Base-by-base conservation (phyloP, 2,329 filamentous ascomycete species). In the Periconia digitata region DNA sequence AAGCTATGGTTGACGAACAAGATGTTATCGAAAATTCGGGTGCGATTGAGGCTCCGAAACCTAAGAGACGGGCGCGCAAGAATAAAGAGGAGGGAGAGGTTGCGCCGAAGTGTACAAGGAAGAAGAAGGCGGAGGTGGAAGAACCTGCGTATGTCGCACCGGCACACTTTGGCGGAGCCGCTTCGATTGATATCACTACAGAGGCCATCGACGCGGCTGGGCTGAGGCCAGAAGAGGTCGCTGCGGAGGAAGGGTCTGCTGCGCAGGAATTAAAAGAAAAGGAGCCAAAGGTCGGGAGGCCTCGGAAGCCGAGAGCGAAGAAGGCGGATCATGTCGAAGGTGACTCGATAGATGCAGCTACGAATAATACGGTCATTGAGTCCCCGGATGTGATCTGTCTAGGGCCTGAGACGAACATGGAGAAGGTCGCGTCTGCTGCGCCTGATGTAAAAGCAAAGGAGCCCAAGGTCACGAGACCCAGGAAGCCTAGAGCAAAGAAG, bases 401-500 rank as follows among this genome's bases (percentile, higher is more conserved):
- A 54, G 53, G 35, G 37, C 48, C 32, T 15, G 39, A 36, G 18
- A 12, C 12, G 50, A 55, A 20, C 21, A 53, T 29, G 32, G 40
- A n/a, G n/a, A n/a, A n/a, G n/a, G n/a, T n/a, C n/a, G n/a, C n/a
- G n/a, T n/a, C 10, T 32, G 27, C 27, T 32, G 27, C 27, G 12
- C 10, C 5, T 32, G 27, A 10, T 32, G 27, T 4, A 4, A 32
- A 32, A 15, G 27, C 27, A 10, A 32, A 32, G 43, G 45, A 61
- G 36, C 50, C 57, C 8, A 66, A 65, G 42, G 41, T 55, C 1
- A 47, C 57, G 4, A 68, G 66, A 46, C 54, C 63, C 37, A 55
- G 64, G 35, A 69, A 69, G 42, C 59, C 60, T 4, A 62, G 65
- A 21, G 52, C 58, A 35, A 70, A 64, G 54, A 67, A 69, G 51